Conservation (phyloP, 768 basidiomycete species). For the Lepiota brunneoincarnata region DNA sequence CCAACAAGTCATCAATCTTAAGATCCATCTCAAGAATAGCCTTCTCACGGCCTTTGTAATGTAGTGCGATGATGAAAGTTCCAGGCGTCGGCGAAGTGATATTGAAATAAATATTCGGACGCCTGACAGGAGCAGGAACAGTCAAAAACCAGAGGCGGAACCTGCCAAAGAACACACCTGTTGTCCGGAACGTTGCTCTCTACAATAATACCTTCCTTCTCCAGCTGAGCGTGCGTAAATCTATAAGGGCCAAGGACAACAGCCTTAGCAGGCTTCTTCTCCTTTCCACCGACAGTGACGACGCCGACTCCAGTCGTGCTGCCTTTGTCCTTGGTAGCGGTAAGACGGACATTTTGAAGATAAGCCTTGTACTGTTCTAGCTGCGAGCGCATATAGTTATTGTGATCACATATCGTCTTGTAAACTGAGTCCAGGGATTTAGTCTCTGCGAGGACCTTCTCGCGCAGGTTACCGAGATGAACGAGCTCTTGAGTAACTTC, state of each 20-base stretch:
- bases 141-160: slow-evolving; percentile 6
- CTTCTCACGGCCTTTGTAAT: slow-evolving; percentile 98
- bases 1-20: slow-evolving; percentile 96
- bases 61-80: slow-evolving; percentile 97
- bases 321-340: slow-evolving; percentile 86
- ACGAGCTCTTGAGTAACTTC: slow-evolving; percentile 94
- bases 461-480: slow-evolving; percentile 93
- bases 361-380: slow-evolving; percentile 99
- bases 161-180: slow-evolving; percentile 44
- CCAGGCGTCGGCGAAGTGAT: slow-evolving; percentile 97
- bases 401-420: slow-evolving; percentile 99
- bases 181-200: slow-evolving; percentile 99
- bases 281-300: slow-evolving; percentile 93
- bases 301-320: slow-evolving; percentile 89
- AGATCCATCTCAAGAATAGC: slow-evolving; percentile 99
- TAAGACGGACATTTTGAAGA: slow-evolving; percentile 93
- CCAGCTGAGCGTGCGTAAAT: slow-evolving; percentile 96
- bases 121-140: slow-evolving; percentile 43
- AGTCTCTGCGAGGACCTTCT: slow-evolving; percentile 92
- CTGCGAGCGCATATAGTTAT: slow-evolving; percentile 93
- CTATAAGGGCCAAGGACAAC: slow-evolving; percentile 93
- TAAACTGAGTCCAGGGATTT: slow-evolving; percentile 94
- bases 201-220: slow-evolving; percentile 99
- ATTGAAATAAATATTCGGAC: slow-evolving; percentile 98
- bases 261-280: slow-evolving; percentile 87